Conservation (phyloP, 164 flowering plant species). For the Malania oleifera region DNA sequence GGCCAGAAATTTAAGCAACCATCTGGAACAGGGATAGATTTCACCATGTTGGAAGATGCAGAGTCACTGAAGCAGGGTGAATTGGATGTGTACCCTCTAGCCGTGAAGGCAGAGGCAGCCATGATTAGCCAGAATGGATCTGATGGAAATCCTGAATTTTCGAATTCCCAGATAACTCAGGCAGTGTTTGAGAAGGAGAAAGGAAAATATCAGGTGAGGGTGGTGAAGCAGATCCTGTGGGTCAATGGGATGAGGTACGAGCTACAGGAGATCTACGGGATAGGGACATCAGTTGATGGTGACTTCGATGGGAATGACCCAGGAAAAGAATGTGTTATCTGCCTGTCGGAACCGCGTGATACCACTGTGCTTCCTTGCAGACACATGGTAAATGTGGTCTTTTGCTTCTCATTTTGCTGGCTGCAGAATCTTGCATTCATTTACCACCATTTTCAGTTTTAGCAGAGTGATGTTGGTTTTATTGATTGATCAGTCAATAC, state of each 20-base stretch:
- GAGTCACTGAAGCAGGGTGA: constrained; percentile 55
- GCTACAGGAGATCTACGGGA: constrained; percentile 95
- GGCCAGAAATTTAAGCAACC: constrained; percentile 89
- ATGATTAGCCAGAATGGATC: constrained; percentile 28
- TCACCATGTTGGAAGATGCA: constrained; percentile 58
- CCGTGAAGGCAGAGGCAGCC: constrained; percentile 78
- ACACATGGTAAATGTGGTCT: constrained; percentile 67
- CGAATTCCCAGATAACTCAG: constrained; percentile 83
- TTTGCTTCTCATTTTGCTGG: neutral
- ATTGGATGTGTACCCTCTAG: constrained; percentile 70
- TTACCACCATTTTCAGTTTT: too few species aligned
- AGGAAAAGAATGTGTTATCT: constrained; percentile 96
- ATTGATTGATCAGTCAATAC: too few species aligned
- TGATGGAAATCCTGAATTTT: constrained; percentile 32
- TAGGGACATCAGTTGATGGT: constrained; percentile 80
- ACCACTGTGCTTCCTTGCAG: constrained; percentile 97
- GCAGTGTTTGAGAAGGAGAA: constrained; percentile 83
- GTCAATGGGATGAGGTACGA: constrained; percentile 86
- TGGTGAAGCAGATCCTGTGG: constrained; percentile 88
- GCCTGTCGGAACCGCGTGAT: constrained; percentile 97
- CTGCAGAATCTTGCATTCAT: too few species aligned
- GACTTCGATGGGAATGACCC: constrained; percentile 81
- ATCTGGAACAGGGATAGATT: constrained; percentile 80
- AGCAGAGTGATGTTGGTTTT: too few species aligned
- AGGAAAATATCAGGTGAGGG: constrained; percentile 69